Evolutionary conservation across 1,284 basidiomycete species (phyloP).

Genomic region (Cutaneotrichosporon dermatis): DNA sequence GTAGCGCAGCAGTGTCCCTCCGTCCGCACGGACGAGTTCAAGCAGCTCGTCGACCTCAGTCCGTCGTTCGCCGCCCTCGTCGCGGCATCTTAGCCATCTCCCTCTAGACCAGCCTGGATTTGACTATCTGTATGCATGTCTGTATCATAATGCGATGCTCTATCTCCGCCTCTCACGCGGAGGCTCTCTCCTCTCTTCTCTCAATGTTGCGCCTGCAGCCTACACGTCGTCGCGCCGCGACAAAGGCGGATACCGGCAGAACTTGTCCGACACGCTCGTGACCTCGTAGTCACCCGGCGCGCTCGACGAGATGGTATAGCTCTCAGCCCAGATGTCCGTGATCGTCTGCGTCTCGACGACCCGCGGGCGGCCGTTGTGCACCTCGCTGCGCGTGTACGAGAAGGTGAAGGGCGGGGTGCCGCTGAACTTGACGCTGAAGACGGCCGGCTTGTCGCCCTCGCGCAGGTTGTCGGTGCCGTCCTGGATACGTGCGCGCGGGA

Average conservation of each 20-base stretch:
- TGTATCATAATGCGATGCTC: background rate
- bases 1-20: conserved; percentile 15
- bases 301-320: conserved; percentile 83
- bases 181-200: no score
- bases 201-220: no score
- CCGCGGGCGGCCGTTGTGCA: conserved; percentile 46
- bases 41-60: conserved; percentile 11
- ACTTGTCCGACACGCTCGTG: conserved; percentile 78
- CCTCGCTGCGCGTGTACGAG: conserved; percentile 70
- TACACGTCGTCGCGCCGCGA: conserved; percentile 7
- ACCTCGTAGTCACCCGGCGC: conserved; percentile 70
- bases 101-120: background rate
- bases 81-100: background rate
- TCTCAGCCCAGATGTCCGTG: conserved; percentile 67
- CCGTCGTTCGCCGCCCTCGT: conserved; percentile 17
- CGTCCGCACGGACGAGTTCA: conserved; percentile 15
- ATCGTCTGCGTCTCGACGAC: conserved; percentile 77
- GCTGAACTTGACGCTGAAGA: conserved; percentile 71
- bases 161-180: background rate
- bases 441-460: conserved; percentile 90
- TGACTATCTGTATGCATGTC: conserved; percentile 4
- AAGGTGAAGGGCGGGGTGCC: conserved; percentile 95
- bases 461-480: conserved; percentile 85
- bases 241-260: conserved; percentile 71
- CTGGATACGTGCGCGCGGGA: conserved; percentile 82